These are phyloP conservation scores for Fusarium tanahbumbuense DNA, from an alignment of 2,329 filamentous ascomycete genomes.

Conservation along the genomic window DNA sequence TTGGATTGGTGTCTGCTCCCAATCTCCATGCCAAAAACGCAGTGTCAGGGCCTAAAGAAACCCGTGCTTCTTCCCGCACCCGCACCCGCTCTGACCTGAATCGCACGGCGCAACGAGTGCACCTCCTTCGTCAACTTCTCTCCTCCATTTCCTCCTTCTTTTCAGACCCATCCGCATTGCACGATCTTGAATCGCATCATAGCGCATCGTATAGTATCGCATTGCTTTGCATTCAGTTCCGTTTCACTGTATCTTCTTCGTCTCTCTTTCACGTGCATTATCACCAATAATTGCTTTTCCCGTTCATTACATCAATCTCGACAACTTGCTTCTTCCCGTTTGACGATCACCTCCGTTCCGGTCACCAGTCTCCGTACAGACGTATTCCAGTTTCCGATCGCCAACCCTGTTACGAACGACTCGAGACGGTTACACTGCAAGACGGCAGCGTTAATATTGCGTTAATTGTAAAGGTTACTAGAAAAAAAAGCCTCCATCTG, in stretches of 20 bases:
- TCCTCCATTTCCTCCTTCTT: conserved; percentile 33
- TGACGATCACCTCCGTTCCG: conserved; percentile 30
- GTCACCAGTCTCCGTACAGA: conserved; percentile 22
- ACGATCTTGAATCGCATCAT: conserved; percentile 13
- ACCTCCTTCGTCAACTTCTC: conserved; percentile 22
- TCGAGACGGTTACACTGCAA: conserved; percentile 37
- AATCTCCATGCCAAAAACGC: conserved; percentile 10
- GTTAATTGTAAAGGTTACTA: conserved; percentile 7
- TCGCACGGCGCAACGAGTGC: conserved; percentile 40
- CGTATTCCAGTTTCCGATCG: conserved; percentile 17
- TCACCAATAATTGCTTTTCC: conserved; percentile 38
- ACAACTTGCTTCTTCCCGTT: conserved; percentile 30
- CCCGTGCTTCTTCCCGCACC: conserved; percentile 29
- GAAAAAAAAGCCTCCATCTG: conserved; percentile 2
- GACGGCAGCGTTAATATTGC: conserved; percentile 17
- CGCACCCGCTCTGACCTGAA: conserved; percentile 39
- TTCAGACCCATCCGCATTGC: conserved; percentile 29
- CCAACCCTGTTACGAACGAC: conserved; percentile 32
- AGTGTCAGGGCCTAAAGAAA: conserved; percentile 33
- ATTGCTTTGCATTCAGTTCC: conserved; percentile 7
- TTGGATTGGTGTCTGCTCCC: background rate
- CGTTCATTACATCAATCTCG: conserved; percentile 20
- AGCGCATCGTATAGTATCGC: conserved; percentile 12
- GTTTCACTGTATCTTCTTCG: conserved; percentile 14
- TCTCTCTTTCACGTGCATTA: conserved; percentile 36